Conservation (phyloP, 768 basidiomycete species). For the Boletus pseudopeckii region DNA sequence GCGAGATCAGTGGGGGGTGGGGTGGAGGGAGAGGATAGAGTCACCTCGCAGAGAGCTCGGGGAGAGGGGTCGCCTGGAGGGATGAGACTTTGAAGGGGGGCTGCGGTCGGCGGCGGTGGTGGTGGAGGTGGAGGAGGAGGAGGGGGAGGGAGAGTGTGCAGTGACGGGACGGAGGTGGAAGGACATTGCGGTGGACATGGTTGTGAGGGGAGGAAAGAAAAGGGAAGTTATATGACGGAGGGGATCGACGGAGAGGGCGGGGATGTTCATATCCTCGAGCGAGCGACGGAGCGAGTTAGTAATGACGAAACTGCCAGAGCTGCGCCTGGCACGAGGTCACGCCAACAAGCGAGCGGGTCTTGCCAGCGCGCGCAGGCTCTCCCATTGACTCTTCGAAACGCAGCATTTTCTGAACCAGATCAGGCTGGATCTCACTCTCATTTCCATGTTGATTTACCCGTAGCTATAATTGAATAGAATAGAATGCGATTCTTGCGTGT, state of each 20-base stretch:
- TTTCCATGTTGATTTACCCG: conserved; percentile 28
- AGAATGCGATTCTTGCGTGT: conserved; percentile 7
- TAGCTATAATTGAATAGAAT: conserved; percentile 20
- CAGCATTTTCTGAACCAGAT: conserved; percentile 13
- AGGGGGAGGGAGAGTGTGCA: conserved; percentile 46
- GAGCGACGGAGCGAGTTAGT: conserved; percentile 15
- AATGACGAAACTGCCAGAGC: conserved; percentile 18
- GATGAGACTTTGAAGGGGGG: conserved; percentile 29
- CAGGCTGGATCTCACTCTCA: conserved; percentile 20
- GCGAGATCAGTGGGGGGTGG: conserved; percentile 12
- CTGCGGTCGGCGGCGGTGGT: conserved; percentile 45
- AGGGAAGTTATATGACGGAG: conserved; percentile 26
- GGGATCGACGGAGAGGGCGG: conserved; percentile 26
- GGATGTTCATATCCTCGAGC: conserved; percentile 9
- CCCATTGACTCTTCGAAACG: conserved; percentile 20
- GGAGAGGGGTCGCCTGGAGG: conserved; percentile 56
- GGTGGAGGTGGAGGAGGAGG: conserved; percentile 52
- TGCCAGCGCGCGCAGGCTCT: conserved; percentile 17
- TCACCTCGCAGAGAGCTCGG: conserved; percentile 62
- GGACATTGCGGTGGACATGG: conserved; percentile 38
- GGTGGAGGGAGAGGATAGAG: background rate
- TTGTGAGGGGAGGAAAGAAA: conserved; percentile 21
- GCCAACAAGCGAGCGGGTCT: conserved; percentile 18
- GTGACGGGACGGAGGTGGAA: conserved; percentile 60
- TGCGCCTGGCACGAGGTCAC: conserved; percentile 25